Evolutionary conservation across 768 basidiomycete species (phyloP).

Genomic region (Boletus tylopilopsis): DNA sequence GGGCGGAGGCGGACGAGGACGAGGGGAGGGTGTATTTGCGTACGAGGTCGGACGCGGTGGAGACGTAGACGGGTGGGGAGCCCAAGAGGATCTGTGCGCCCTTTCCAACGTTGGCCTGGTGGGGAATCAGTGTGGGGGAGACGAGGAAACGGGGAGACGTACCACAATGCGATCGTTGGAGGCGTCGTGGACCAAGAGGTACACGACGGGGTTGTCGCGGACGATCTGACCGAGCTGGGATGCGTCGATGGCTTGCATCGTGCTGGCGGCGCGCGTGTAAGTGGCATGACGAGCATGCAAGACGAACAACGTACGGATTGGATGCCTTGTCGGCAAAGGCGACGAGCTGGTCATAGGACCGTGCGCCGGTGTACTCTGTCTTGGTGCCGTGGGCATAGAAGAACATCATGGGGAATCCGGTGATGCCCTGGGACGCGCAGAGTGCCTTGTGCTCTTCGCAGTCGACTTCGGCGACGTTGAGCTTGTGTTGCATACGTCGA

Average conservation of each 20-base stretch:
- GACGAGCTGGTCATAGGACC: conserved; percentile 68
- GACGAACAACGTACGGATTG: conserved; percentile 50
- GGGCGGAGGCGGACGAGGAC: conserved; percentile 49
- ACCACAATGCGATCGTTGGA: conserved; percentile 33
- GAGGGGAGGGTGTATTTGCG: conserved; percentile 29
- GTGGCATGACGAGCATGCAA: background rate
- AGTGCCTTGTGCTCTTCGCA: conserved; percentile 73
- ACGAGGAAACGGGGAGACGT: conserved; percentile 4
- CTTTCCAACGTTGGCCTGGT: conserved; percentile 53
- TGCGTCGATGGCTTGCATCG: conserved; percentile 19
- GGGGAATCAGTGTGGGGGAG: background rate
- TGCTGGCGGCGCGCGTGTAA: conserved; percentile 5
- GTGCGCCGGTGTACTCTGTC: conserved; percentile 72
- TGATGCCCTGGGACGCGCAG: conserved; percentile 63
- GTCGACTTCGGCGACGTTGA: conserved; percentile 83
- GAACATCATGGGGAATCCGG: conserved; percentile 81
- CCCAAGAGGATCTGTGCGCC: conserved; percentile 50
- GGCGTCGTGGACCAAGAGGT: conserved; percentile 51
- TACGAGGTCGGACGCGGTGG: conserved; percentile 33
- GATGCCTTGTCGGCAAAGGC: conserved; percentile 74
- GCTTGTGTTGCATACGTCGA: conserved; percentile 57
- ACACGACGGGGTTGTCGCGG: conserved; percentile 15
- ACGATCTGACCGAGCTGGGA: conserved; percentile 6
- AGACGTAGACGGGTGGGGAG: conserved; percentile 45
- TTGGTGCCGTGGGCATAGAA: conserved; percentile 59